A percentile compares a stretch with the other conserved stretches of the same genome.
phyloP scores from a whole-genome alignment of 108 stramenopile genomes.

The Fistulifera pelliculosa region DNA sequence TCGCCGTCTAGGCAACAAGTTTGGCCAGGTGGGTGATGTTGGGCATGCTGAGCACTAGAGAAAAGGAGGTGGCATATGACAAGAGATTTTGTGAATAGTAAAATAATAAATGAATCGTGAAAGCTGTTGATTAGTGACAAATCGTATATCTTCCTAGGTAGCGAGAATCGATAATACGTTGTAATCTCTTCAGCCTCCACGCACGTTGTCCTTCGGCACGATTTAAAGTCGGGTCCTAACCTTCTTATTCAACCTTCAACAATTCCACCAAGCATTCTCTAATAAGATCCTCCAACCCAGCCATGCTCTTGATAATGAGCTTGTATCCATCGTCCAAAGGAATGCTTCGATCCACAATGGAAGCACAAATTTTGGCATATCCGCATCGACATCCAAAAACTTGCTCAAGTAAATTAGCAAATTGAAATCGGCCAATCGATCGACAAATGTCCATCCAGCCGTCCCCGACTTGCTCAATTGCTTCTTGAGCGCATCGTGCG shows the following conservation, averaged over 20 bases:
- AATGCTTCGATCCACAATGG: constrained; percentile 64
- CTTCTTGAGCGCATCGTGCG: constrained; percentile 77
- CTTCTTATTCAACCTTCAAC: too few relatives aligned
- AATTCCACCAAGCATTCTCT: too few relatives aligned
- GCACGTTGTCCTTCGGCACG: too few relatives aligned
- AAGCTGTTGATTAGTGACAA: too few relatives aligned
- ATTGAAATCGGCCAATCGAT: constrained; percentile 90
- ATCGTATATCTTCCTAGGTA: too few relatives aligned
- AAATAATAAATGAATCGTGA: too few relatives aligned
- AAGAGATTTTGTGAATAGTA: too few relatives aligned
- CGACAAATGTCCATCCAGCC: constrained; percentile 86
- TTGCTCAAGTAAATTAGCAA: constrained; percentile 79
- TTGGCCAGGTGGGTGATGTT: background rate
- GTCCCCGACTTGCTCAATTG: constrained; percentile 80
- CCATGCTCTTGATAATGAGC: constrained; percentile 77
- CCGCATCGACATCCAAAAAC: constrained; percentile 66
- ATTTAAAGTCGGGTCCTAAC: too few relatives aligned
- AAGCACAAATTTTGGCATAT: constrained; percentile 77
- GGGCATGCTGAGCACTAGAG: too few relatives aligned
- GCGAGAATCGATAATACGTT: too few relatives aligned
- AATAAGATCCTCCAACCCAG: constrained; percentile 45
- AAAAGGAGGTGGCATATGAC: too few relatives aligned
- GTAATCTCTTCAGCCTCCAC: too few relatives aligned
- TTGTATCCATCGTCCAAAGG: constrained; percentile 91
- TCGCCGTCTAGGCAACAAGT: background rate